These are phyloP conservation scores for Lanmaoa pseudosensibilis DNA, from an alignment of 768 basidiomycete species.

Conservation along the genomic window DNA sequence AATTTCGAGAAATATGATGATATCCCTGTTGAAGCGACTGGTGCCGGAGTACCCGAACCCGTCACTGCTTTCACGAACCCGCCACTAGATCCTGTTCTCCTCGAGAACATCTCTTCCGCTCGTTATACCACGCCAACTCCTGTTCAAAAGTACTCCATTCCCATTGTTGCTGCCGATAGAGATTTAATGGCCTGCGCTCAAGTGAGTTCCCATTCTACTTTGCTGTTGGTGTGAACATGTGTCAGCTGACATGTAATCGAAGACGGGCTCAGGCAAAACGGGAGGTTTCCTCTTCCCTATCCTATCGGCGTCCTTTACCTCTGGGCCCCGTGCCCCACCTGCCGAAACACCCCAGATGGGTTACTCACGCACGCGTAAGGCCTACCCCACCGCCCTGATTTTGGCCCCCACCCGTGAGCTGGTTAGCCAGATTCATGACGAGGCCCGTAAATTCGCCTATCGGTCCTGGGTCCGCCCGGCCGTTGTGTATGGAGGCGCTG, in stretches of 20 bases:
- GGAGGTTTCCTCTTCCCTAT: slow-evolving; percentile 99
- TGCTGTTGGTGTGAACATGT: slow-evolving; percentile 9
- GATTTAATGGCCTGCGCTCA: slow-evolving; percentile 96
- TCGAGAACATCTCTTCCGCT: slow-evolving; percentile 93
- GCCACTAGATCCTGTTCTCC: slow-evolving; percentile 87
- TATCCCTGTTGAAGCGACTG: slow-evolving; percentile 98
- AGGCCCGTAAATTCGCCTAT: slow-evolving; percentile 98
- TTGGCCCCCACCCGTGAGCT: slow-evolving; percentile 98
- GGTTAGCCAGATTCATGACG: slow-evolving; percentile 98
- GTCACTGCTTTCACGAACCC: slow-evolving; percentile 83
- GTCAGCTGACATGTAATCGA: slow-evolving; percentile 25
- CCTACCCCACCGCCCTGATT: slow-evolving; percentile 95
- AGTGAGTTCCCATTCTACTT: slow-evolving; percentile 41
- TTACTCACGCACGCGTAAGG: slow-evolving; percentile 77
- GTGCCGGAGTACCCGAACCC: slow-evolving; percentile 95
- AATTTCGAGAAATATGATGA: slow-evolving; percentile 99
- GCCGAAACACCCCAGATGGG: slow-evolving; percentile 45
- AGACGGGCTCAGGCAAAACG: slow-evolving; percentile 99
- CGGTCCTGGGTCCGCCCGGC: slow-evolving; percentile 99
- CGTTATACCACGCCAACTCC: slow-evolving; percentile 96
- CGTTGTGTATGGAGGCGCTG: slow-evolving; percentile 98
- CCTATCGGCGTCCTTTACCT: slow-evolving; percentile 85
- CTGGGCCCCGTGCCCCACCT: slow-evolving; percentile 77
- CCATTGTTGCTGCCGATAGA: slow-evolving; percentile 88
- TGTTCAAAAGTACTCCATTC: slow-evolving; percentile 99